phyloP scores from a whole-genome alignment of 2,329 filamentous ascomycete species.

The Trichoderma asperellum region DNA sequence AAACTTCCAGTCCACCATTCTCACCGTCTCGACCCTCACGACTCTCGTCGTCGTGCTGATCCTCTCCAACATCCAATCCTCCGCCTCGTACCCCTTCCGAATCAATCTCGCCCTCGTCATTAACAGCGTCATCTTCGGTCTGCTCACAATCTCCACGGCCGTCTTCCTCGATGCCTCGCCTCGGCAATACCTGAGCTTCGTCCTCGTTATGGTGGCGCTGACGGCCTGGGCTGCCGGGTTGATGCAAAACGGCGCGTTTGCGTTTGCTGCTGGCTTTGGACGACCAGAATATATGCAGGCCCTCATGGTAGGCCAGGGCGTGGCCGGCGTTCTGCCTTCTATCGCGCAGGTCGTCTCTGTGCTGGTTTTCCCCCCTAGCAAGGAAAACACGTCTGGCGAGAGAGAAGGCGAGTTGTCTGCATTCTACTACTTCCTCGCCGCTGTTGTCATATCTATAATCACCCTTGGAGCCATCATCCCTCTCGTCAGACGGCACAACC shows the following conservation, averaged over 20 bases:
- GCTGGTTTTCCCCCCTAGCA: constrained; percentile 55
- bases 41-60: constrained; percentile 78
- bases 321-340: constrained; percentile 88
- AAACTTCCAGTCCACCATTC: constrained; percentile 88
- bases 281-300: constrained; percentile 89
- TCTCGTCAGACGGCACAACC: constrained; percentile 65
- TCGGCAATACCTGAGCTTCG: constrained; percentile 73
- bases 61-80: constrained; percentile 77
- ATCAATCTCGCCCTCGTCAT: constrained; percentile 78
- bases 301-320: constrained; percentile 91
- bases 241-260: constrained; percentile 92
- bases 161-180: constrained; percentile 66
- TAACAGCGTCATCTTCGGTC: constrained; percentile 74
- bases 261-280: constrained; percentile 85
- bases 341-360: constrained; percentile 86
- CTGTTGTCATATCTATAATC: constrained; percentile 71
- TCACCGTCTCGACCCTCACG: constrained; percentile 82
- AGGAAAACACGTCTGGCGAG: constrained; percentile 36
- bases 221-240: constrained; percentile 80
- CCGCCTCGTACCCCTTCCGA: constrained; percentile 84
- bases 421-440: constrained; percentile 89
- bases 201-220: constrained; percentile 78
- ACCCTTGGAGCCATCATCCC: constrained; percentile 76
- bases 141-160: constrained; percentile 80
- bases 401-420: constrained; percentile 60